Percentiles rank a stretch among this genome's conserved stretches.
These are phyloP conservation scores for Quercus dentata DNA, from an alignment of 306 rosid species.

Conservation along the genomic window DNA sequence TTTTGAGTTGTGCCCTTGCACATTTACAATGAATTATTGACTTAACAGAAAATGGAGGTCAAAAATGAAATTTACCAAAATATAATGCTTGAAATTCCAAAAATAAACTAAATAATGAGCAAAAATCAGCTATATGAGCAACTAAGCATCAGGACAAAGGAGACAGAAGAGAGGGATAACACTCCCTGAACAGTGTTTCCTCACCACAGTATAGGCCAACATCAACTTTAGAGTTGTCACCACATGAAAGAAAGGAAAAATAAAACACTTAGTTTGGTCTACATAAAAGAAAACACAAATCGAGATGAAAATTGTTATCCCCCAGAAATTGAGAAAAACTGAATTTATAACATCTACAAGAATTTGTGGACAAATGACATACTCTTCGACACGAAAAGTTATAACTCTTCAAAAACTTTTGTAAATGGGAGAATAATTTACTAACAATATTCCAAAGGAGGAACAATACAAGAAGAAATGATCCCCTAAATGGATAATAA, in stretches of 20 bases:
- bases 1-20: no score
- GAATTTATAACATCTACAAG: neutral
- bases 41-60: no score
- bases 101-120: no score
- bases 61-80: no score
- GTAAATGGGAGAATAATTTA: neutral
- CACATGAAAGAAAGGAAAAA: neutral
- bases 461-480: neutral
- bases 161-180: no score
- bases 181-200: no score
- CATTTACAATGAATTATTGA: no score
- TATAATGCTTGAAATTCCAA: no score
- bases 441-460: neutral
- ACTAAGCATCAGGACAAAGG: no score
- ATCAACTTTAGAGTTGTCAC: neutral
- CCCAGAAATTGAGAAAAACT: neutral
- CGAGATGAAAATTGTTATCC: neutral
- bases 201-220: neutral
- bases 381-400: neutral
- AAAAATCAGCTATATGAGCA: no score
- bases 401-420: neutral
- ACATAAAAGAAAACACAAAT: neutral
- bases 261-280: neutral
- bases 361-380: neutral
- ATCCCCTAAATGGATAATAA: neutral